These are phyloP conservation scores for Termitomyces eurrhizus DNA, from an alignment of 768 basidiomycete species.

Conservation along the genomic window DNA sequence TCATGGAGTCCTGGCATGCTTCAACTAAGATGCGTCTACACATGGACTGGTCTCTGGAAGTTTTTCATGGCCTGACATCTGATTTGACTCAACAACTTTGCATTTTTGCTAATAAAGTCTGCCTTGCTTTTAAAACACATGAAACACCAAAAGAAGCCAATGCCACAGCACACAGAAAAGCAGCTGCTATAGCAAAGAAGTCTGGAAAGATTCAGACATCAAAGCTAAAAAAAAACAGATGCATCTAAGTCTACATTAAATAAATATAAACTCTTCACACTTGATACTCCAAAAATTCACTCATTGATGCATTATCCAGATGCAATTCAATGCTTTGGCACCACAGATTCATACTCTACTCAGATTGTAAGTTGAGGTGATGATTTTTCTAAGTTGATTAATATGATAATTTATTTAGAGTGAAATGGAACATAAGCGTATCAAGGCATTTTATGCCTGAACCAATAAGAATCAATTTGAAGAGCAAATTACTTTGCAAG, in stretches of 20 bases:
- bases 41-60: neutral
- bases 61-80: too few relatives aligned
- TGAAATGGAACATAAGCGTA: too few relatives aligned
- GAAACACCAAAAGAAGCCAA: constrained; percentile 3
- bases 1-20: neutral
- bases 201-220: neutral
- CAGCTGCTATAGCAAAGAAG: too few relatives aligned
- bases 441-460: too few relatives aligned
- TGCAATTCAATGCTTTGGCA: neutral
- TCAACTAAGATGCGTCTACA: neutral
- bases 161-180: too few relatives aligned
- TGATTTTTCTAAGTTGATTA: neutral
- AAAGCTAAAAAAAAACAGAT: too few relatives aligned
- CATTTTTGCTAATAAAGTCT: too few relatives aligned
- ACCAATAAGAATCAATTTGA: neutral
- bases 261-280: constrained; percentile 17
- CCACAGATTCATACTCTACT: neutral
- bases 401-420: neutral
- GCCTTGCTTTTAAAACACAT: too few relatives aligned
- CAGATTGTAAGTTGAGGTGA: constrained; percentile 20
- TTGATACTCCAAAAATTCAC: constrained; percentile 28
- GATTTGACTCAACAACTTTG: neutral
- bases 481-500: constrained; percentile 14
- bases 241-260: neutral
- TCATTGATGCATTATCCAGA: neutral